Conservation (phyloP, 2,329 filamentous ascomycete genomes). For the Madurella mycetomatis region DNA sequence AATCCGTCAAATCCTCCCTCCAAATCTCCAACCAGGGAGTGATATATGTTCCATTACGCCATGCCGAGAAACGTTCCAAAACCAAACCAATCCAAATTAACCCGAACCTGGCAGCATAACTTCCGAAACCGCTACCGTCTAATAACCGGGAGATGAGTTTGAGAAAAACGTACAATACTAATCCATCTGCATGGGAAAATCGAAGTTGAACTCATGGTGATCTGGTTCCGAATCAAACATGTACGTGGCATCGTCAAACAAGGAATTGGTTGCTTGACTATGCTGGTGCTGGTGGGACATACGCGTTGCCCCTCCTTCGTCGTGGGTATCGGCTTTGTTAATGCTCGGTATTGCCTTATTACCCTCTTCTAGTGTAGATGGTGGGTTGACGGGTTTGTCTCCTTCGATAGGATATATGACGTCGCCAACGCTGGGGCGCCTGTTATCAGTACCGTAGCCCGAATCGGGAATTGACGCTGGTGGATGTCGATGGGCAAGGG, state of each 20-base stretch:
- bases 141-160: neutral
- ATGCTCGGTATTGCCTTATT: neutral
- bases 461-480: slow-evolving; percentile 24
- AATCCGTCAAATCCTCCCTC: too few species aligned
- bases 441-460: slow-evolving; percentile 21
- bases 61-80: too few species aligned
- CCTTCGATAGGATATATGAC: neutral
- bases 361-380: neutral
- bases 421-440: slow-evolving; percentile 22
- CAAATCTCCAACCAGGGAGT: too few species aligned
- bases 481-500: neutral
- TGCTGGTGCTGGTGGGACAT: neutral
- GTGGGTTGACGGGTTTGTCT: neutral
- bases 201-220: neutral
- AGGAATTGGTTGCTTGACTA: neutral
- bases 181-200: neutral
- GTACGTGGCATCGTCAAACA: neutral
- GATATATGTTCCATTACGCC: too few species aligned
- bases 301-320: neutral
- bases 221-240: neutral
- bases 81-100: too few species aligned
- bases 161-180: neutral
- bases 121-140: neutral
- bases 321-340: neutral
- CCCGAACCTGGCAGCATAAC: neutral